phyloP scores from a whole-genome alignment of 768 basidiomycete species.

The Piloderma croceum region DNA sequence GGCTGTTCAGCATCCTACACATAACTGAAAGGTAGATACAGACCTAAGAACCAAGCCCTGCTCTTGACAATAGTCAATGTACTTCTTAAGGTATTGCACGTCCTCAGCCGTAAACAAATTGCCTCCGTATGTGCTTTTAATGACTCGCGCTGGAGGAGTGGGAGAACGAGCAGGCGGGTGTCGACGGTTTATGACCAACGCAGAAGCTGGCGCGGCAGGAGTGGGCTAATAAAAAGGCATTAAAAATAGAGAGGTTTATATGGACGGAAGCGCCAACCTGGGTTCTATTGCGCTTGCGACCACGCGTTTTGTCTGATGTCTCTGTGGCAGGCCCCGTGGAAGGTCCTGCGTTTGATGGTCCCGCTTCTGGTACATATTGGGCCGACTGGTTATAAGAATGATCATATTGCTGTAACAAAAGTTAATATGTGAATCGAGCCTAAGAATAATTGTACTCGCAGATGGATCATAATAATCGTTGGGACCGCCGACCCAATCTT shows the following conservation, averaged over 20 bases:
- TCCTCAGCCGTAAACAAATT: slow-evolving; percentile 85
- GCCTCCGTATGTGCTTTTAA: slow-evolving; percentile 87
- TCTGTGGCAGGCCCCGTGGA: slow-evolving; percentile 11
- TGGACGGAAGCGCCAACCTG: slow-evolving; percentile 33
- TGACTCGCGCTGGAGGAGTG: slow-evolving; percentile 74
- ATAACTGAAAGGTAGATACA: slow-evolving; percentile 6
- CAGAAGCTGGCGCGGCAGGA: slow-evolving; percentile 62
- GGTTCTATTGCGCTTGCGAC: slow-evolving; percentile 63
- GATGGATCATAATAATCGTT: slow-evolving; percentile 54
- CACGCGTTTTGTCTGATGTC: slow-evolving; percentile 46
- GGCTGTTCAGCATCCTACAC: neutral
- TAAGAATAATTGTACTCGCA: slow-evolving; percentile 29
- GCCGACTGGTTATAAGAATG: slow-evolving; percentile 50
- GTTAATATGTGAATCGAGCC: slow-evolving; percentile 5
- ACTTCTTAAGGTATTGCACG: slow-evolving; percentile 76
- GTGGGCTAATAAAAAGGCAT: slow-evolving; percentile 34
- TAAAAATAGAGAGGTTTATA: slow-evolving; percentile 5
- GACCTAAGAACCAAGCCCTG: slow-evolving; percentile 80
- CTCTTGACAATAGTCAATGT: slow-evolving; percentile 88
- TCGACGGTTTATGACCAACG: slow-evolving; percentile 60
- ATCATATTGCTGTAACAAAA: slow-evolving; percentile 41
- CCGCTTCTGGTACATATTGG: slow-evolving; percentile 53
- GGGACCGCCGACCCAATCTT: slow-evolving; percentile 39
- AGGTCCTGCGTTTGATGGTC: slow-evolving; percentile 12
- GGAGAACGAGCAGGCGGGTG: slow-evolving; percentile 72